phyloP scores from a whole-genome alignment of 129 eudicot genomes.

The Apium graveolens region DNA sequence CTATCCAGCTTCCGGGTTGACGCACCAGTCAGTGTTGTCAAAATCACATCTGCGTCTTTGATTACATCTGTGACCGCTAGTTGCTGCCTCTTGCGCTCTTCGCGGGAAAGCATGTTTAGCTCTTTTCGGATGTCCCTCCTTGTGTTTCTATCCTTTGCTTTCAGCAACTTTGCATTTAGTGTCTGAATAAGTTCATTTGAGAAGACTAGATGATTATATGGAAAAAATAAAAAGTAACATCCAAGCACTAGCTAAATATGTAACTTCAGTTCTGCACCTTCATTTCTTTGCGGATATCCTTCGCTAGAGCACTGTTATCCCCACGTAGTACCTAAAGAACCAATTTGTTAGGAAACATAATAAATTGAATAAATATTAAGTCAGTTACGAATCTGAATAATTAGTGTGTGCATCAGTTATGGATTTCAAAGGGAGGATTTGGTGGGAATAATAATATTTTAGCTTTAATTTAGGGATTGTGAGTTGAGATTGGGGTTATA shows the following conservation, averaged over 20 bases:
- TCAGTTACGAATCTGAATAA: too few relatives aligned
- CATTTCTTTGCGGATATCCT: slow-evolving; percentile 97
- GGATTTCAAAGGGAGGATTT: too few relatives aligned
- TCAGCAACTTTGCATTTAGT: slow-evolving; percentile 68
- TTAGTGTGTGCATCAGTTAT: too few relatives aligned
- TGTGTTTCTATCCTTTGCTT: slow-evolving; percentile 85
- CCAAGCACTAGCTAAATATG: not conserved
- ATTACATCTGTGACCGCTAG: slow-evolving; percentile 89
- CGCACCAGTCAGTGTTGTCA: slow-evolving; percentile 91
- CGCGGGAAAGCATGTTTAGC: slow-evolving; percentile 81
- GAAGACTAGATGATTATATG: not conserved
- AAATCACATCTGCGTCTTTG: slow-evolving; percentile 68
- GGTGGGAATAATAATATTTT: too few relatives aligned
- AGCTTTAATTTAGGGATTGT: too few relatives aligned
- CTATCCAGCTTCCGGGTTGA: slow-evolving; percentile 61
- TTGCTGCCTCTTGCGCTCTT: slow-evolving; percentile 95
- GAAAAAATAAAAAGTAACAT: not conserved
- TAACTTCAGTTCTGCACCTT: slow-evolving; percentile 39
- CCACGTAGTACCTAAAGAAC: slow-evolving; percentile 79
- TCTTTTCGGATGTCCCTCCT: slow-evolving; percentile 87
- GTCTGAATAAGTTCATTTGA: slow-evolving; percentile 39
- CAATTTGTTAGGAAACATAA: too few relatives aligned
- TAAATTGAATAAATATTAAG: too few relatives aligned
- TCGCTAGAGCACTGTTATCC: slow-evolving; percentile 92
- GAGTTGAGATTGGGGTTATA: too few relatives aligned